Base-by-base conservation (phyloP, 164 flowering plant genomes). In the Vitis riparia region DNA sequence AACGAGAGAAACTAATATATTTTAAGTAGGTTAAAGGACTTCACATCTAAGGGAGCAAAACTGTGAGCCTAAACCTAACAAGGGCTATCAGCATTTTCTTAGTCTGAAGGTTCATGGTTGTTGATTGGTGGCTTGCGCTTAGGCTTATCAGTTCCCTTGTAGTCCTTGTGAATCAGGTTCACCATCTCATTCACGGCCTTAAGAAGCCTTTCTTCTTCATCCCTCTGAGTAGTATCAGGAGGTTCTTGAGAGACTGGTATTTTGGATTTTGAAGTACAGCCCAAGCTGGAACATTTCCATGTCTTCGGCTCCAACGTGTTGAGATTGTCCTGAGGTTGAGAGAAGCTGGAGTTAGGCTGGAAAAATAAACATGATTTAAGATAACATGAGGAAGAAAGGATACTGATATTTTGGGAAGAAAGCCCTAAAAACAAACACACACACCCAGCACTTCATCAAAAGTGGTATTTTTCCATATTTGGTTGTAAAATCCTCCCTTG, bases 101-200 rank as follows among this genome's bases (percentile, higher is more conserved):
- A 82, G 55, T 81, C 59, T 14, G 27, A 50, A 48, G 92, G 89
- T 55, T 67, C 70, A 30, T 72, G 69, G 50, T 85, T 86, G 77
- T 88, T 73, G 70, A 82, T 79, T 1, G 89, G 89, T 10, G 88
- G 86, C 73, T 74, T 80, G 10, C 78, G 76, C 66, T 74, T 70
- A 58, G 80, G 77, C 73, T 9, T 68, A 12, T 23, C n/a, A 51
- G 2, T 70, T n/a, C 86, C 87, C 30, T 6, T 55, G 75, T 88
- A 85, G 68, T 86, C 89, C 71, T 64, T 82, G 23, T 79, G 73
- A 77, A 87, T 80, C 70, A 86, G 56, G 56, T 70, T 83, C 52
- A 69, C 86, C 9, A 88, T 72, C 78, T 81, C 84, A 57, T 77
- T 67, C 2, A 71, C 68, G 14, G 69, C 81, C 63, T 73, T 74